These are phyloP conservation scores for Hericium alpestre DNA, from an alignment of 768 basidiomycete genomes.

Conservation along the genomic window DNA sequence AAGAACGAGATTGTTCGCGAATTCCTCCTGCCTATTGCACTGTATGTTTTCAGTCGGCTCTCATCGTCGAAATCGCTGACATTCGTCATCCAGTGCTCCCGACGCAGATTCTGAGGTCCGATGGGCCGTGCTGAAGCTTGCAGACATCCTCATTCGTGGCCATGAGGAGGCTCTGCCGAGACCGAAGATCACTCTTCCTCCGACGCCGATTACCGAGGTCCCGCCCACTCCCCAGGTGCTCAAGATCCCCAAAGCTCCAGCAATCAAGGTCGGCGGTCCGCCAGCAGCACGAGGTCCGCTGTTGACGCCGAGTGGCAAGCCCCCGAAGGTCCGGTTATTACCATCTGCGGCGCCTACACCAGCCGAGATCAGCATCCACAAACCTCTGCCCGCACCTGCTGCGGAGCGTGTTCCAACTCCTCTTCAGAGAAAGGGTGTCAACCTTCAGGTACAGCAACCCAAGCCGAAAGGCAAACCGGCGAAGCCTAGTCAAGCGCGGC, in stretches of 20 bases:
- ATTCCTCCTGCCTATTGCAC: slow-evolving; percentile 67
- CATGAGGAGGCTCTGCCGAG: slow-evolving; percentile 78
- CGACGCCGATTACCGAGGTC: slow-evolving; percentile 59
- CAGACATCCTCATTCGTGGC: slow-evolving; percentile 78
- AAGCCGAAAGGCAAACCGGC: slow-evolving; percentile 7
- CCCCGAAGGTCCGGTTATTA: slow-evolving; percentile 41
- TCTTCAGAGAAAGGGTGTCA: slow-evolving; percentile 3
- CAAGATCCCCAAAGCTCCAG: slow-evolving; percentile 32
- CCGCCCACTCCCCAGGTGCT: slow-evolving; percentile 45
- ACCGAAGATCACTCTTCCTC: slow-evolving; percentile 71
- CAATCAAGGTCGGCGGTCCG: slow-evolving; percentile 26
- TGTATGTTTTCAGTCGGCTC: slow-evolving; percentile 41
- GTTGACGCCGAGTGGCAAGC: slow-evolving; percentile 18
- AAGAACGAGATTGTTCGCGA: slow-evolving; percentile 73
- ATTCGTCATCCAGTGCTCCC: slow-evolving; percentile 37
- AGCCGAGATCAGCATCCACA: slow-evolving; percentile 18
- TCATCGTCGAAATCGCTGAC: not conserved
- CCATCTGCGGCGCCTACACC: slow-evolving; percentile 16
- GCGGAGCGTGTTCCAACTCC: not conserved
- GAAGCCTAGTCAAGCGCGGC: slow-evolving; percentile 27
- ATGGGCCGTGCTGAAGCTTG: slow-evolving; percentile 84
- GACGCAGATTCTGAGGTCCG: slow-evolving; percentile 82
- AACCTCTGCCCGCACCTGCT: slow-evolving; percentile 17
- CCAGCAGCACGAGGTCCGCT: slow-evolving; percentile 19
- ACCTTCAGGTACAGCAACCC: not conserved